phyloP scores from a whole-genome alignment of 2,329 filamentous ascomycete species.

The Colletotrichum sp. region DNA sequence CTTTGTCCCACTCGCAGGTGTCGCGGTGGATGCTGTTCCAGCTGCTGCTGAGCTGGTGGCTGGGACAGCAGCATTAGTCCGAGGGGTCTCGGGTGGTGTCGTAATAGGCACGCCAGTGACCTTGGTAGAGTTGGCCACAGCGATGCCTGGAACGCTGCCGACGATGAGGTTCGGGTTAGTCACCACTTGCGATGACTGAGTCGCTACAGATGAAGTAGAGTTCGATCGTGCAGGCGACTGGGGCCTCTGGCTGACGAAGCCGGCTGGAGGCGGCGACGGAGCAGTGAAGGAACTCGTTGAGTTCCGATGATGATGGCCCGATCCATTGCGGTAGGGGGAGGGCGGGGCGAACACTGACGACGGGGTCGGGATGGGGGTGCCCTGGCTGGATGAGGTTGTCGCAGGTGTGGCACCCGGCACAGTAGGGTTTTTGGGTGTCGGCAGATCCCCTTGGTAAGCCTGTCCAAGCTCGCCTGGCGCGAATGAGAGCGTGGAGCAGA shows the following conservation, averaged over 20 bases:
- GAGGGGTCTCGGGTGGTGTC: constrained; percentile 89
- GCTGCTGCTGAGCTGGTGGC: not conserved
- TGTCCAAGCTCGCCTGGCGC: constrained; percentile 83
- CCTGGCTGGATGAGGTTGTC: constrained; percentile 58
- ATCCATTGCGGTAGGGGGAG: constrained; percentile 58
- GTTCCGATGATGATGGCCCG: constrained; percentile 61
- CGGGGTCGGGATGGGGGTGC: constrained; percentile 74
- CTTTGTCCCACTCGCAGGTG: constrained; percentile 49
- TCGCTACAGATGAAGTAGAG: constrained; percentile 80
- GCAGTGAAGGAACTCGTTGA: constrained; percentile 63
- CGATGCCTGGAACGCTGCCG: constrained; percentile 77
- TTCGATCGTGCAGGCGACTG: constrained; percentile 85
- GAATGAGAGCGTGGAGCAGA: constrained; percentile 93
- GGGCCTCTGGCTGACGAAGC: constrained; percentile 69
- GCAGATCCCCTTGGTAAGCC: constrained; percentile 73
- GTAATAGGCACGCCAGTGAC: constrained; percentile 74
- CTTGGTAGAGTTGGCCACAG: constrained; percentile 73
- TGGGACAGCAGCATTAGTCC: constrained; percentile 43
- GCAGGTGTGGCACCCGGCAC: constrained; percentile 32
- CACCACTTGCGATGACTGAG: constrained; percentile 66
- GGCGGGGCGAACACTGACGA: constrained; percentile 67
- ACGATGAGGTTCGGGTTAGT: constrained; percentile 82
- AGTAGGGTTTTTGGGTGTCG: constrained; percentile 50
- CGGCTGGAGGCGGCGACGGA: constrained; percentile 62
- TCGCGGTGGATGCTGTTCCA: constrained; percentile 21